Evolutionary conservation across 768 basidiomycete species (phyloP).

Genomic region (Guyanaporus albipodus): DNA sequence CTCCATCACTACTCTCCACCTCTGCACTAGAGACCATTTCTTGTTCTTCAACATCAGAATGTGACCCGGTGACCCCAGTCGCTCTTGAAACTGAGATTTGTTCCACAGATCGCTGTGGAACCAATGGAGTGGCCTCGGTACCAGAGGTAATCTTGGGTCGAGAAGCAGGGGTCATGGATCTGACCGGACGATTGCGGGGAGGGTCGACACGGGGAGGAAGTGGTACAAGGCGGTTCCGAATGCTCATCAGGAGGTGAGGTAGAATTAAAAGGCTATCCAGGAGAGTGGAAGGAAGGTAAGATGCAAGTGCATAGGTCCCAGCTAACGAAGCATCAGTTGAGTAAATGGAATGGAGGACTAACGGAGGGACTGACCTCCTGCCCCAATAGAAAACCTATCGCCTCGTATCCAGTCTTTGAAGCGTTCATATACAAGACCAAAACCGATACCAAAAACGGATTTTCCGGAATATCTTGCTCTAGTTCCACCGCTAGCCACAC

Average conservation of each 20-base stretch:
- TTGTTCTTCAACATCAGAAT: conserved; percentile 14
- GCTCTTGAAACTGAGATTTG: conserved; percentile 12
- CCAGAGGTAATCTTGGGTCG: conserved; percentile 9
- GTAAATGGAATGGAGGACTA: not conserved
- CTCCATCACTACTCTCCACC: conserved; percentile 59
- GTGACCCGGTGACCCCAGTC: conserved; percentile 3
- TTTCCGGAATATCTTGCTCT: conserved; percentile 37
- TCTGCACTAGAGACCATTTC: conserved; percentile 65
- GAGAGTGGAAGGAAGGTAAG: conserved; percentile 60
- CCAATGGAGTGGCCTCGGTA: not conserved
- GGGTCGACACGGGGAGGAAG: conserved; percentile 37
- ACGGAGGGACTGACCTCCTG: conserved; percentile 57
- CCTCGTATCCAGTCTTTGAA: conserved; percentile 58
- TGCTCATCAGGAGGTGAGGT: conserved; percentile 58
- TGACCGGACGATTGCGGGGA: conserved; percentile 24
- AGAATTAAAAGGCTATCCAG: conserved; percentile 64
- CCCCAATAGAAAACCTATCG: conserved; percentile 68
- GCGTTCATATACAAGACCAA: conserved; percentile 39
- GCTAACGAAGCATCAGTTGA: conserved; percentile 40
- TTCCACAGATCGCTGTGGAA: conserved; percentile 3
- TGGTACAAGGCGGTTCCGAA: conserved; percentile 59
- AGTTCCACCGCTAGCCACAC: conserved; percentile 55
- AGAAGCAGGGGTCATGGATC: conserved; percentile 14
- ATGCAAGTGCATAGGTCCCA: conserved; percentile 64
- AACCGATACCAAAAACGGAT: conserved; percentile 40